Conservation (phyloP, 495 filamentous ascomycete species). For the Cairneyella variabilis region DNA sequence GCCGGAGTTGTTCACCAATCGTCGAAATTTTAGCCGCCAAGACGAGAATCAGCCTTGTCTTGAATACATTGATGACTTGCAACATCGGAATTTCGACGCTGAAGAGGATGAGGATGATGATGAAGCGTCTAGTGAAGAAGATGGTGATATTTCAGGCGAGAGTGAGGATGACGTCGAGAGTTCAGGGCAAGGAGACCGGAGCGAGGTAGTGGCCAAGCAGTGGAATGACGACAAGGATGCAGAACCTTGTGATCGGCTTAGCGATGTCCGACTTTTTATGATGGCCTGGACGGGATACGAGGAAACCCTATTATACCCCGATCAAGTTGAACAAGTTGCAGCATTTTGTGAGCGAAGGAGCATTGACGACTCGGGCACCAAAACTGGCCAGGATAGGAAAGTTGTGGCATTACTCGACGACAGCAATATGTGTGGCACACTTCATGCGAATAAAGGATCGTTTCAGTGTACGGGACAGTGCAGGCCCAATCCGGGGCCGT, state of each 20-base stretch:
- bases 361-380: no score
- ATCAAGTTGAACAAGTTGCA: slow-evolving; percentile 5
- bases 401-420: slow-evolving; percentile 7
- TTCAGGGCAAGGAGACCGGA: background rate
- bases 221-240: background rate
- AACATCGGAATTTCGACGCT: background rate
- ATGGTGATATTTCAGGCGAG: background rate
- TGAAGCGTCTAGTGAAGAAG: background rate
- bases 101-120: slow-evolving; percentile 9
- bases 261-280: slow-evolving; percentile 1
- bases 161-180: background rate
- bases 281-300: background rate
- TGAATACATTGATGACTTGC: slow-evolving; percentile 7
- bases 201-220: background rate
- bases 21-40: background rate
- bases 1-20: slow-evolving; percentile 2
- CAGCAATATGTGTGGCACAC: background rate
- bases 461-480: background rate
- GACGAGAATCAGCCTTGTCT: slow-evolving; percentile 3
- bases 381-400: background rate
- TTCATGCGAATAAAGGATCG: background rate
- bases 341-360: slow-evolving; percentile 2
- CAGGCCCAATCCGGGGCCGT: slow-evolving; percentile 8
- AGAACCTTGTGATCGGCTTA: background rate
- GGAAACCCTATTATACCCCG: background rate